Base-by-base conservation (phyloP, 495 filamentous ascomycete species). In the Penicillium argentinense region DNA sequence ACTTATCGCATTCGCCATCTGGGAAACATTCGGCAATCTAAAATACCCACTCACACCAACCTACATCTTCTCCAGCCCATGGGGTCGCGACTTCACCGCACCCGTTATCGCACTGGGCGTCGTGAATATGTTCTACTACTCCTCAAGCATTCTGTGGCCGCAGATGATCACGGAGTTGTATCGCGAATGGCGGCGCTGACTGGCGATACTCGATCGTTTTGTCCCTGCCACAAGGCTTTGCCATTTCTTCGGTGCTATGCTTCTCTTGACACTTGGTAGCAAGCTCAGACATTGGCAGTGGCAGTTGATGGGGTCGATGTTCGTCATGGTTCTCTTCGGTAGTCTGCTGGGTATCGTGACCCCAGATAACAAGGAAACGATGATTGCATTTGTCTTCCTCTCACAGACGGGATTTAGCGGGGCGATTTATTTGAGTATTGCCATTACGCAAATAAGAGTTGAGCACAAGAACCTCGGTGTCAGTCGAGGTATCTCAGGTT, bases 121-220 rank as follows among this genome's bases (percentile, higher is more conserved):
- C 12, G 48, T 62, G 33, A 62, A 58, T 36, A 62, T 62, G 59
- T 62, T 62, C 36, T 62, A 62, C 42, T 62, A 58, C 36, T 62
- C 59, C 1, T 59, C 55, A 11, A 62, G 55, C 32, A 62, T 62
- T 27, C 16, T 62, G 29, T 62, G 55, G 54, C 59, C 59, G 3
- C 47, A 58, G 38, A 62, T 62, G 59, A 62, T 49, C 24, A 59
- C 48, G 1, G 48, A 45, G 0, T 51, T 62, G 16, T 62, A 58
- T n/a, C 26, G 55, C 55, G 3, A 53, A 58, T 14, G 51, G 49
- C 17, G 54, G 51, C 3, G 37, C 39, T 1, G 55, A 62, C 42
- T 62, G 55, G 54, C 49, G 48, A 27, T 56, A 59, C 22, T 47
- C 59, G 1, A 45, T 59, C 8, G 42, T 59, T 12, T 25, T 62